Evolutionary conservation across 805 yeast genomes (phyloP), one percentile per base, ranked within the genome.

Genomic region (Ogataea pignaliae): DNA sequence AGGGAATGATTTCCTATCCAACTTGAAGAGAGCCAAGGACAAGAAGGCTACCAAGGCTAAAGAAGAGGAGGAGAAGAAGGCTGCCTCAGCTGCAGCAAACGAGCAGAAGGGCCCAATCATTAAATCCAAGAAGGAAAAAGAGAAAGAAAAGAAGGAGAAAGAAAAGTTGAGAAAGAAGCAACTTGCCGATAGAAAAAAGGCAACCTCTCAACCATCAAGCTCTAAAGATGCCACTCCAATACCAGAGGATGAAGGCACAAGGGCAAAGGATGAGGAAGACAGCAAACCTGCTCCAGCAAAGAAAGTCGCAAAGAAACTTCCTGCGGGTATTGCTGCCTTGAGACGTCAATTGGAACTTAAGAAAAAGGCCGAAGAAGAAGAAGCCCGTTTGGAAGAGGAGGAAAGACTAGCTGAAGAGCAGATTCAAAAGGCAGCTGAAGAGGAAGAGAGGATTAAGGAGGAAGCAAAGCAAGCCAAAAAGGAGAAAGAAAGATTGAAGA

Each of bases 111-210:
- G 78, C 29, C 88, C 91, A 39, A 76, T 80, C 52, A 73, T 89
- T 60, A 88, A 90, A 67, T 80, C 91, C 45, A 93, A 91, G 78
- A 89, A 91, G 69, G 98, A 86, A 60, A 86, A 85, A 69, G 95
- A 91, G 71, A 90, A 83, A 71, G 96, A 93, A 67, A 88, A 87
- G 80, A 95, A 91, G 66, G 96, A 90, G 65, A 81, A 79, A 53
- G 95, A 86, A 63, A 91, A 91, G 74, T 87, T 83, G 56, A 77
- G 82, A 66, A 91, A 91, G 83, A 89, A 88, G 70, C 95, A 88
- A 56, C 78, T 81, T 47, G 96, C 96, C 36, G 85, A 82, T 43
- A 84, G 81, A 68, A 89, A 88, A 78, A 89, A 88, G 67, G 81
- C 78, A 10, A 66, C 80, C 29, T 52, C 54, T 36, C 50, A 54